Evolutionary conservation across 208 protist species (phyloP), one percentile per base, ranked within the genome.

Genomic region (Leishmania martiniquensis): DNA sequence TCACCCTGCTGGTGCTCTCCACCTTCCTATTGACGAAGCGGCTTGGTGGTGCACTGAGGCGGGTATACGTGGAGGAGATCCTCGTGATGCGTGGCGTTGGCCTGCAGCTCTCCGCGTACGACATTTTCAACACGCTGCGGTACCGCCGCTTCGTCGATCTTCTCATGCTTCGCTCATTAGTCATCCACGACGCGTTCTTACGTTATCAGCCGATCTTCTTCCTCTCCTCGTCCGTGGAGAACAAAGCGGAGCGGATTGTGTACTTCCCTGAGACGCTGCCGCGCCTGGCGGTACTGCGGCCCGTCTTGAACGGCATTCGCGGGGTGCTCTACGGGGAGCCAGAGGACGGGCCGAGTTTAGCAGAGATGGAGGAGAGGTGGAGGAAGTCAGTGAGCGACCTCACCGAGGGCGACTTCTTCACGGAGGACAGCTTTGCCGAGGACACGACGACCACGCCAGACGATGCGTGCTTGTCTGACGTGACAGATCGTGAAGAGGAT

Each of bases 161-260:
- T 29, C 84, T 86, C 52, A 84, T 95, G 69, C 84, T 97, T 55
- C 89, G 90, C 39, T 87, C 82, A 2, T 72, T 97, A 15, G 85
- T 96, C 54, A 92, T 97, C 57, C 92, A 97, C 78, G 93, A 97
- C 66, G 82, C 91, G 5, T 97, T 93, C 74, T 93, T 89, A 59
- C 87, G 93, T 37, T 93, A 91, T 57, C 90, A 92, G 76, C 90
- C 85, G 15, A 92, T 97, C 1, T 96, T 96, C 49, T 96, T 91
- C 71, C 86, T 97, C 29, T 94, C 92, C 59, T 89, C 88, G 5
- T 91, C 90, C 20, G 81, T 97, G 9, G 92, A 96, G 72, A 94
- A 94, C 77, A 59, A 87, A 25, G 47, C 87, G 20, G 44, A 74
- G 32, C 83, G 89, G 0, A 22, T 95, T 1, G 91, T 97, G 29